Evolutionary conservation across 352 stramenopile species (phyloP), one percentile per base, ranked within the genome.

Genomic region (Phytophthora nicotianae): DNA sequence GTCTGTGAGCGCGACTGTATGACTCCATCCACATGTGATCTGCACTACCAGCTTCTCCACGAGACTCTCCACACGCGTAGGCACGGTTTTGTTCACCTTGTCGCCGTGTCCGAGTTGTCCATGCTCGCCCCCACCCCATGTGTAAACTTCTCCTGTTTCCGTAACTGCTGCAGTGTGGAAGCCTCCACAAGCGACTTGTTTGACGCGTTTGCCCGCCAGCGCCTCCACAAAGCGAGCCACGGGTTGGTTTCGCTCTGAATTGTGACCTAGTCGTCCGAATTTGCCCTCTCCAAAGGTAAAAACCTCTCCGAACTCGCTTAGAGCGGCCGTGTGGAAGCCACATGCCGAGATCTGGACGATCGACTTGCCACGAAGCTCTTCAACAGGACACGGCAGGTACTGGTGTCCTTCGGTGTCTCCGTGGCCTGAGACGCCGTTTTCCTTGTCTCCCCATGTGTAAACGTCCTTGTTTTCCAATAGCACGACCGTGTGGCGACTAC

Each of bases 81-180:
- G 94, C 35, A 91, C 87, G 20, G 96, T 91, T 76, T 97, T 97
- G 72, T 98, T 98, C 45, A 98, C 90, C 66, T 98, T 98, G 73
- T 98, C 95, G 17, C 96, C 96, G 50, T 99, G 96, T 20, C 96
- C 96, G n/a, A 99, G 81, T 69, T 99, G 95, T 5, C 93, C 93
- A 62, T 98, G 95, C 58, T 98, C 92, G 1, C 89, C 86, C 23
- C 88, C 88, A n/a, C 88, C 88, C 88, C 88, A 96, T 26, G 88
- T 95, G 68, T 89, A 96, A 47, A 96, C 82, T 49, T 96, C 82
- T 46, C 87, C 87, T 1, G 83, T 89, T 57, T 96, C 85, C 2
- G 88, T 94, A 21, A 96, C 84, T 6, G 88, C 88, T 5, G 88
- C 88, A 0, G 88, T 96, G 61, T 96, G 88, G 62, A 96, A 96